phyloP scores from a whole-genome alignment of 78 protist species.

The Diacronema lutheri region DNA sequence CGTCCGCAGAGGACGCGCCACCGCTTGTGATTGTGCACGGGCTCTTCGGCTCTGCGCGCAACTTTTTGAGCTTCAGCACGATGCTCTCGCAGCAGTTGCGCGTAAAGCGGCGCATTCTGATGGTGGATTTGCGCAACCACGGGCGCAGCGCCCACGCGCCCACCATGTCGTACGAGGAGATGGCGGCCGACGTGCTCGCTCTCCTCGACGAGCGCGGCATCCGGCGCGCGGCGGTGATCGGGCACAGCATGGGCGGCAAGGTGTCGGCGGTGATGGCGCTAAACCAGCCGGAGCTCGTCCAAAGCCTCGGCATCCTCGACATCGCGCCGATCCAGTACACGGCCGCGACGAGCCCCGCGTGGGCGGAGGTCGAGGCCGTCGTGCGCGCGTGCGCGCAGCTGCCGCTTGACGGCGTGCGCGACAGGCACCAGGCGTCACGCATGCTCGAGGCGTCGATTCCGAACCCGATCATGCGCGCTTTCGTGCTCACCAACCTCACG shows the following conservation, averaged over 20 bases:
- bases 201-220: background rate
- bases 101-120: background rate
- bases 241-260: constrained; percentile 1
- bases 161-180: background rate
- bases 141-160: background rate
- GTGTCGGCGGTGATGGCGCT: background rate
- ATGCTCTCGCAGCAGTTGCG: no score
- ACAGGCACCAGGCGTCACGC: no score
- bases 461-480: no score
- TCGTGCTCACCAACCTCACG: no score
- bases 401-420: no score
- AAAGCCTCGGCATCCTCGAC: background rate
- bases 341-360: no score
- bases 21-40: background rate
- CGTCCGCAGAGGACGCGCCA: no score
- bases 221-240: background rate
- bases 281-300: background rate
- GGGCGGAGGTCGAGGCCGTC: no score
- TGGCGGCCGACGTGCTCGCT: background rate
- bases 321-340: background rate
- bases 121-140: background rate
- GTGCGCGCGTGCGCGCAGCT: no score
- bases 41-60: background rate
- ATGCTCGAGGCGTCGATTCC: no score
- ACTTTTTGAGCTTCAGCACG: background rate